phyloP scores from a whole-genome alignment of 306 rosid species.

The Prunus mongolica region DNA sequence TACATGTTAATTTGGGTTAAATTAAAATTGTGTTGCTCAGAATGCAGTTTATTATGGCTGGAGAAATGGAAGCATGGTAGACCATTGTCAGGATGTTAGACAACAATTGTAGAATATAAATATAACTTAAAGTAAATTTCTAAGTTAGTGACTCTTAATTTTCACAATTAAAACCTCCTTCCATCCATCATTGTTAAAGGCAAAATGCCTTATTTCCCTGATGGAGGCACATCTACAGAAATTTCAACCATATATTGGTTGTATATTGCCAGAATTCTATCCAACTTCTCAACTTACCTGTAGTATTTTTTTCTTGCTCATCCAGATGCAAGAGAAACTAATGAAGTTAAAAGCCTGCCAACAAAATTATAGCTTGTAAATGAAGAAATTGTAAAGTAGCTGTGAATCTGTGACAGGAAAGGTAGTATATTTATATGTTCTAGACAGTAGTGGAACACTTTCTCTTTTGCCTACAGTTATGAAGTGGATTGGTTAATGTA shows the following conservation, averaged over 20 bases:
- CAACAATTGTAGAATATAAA: not conserved
- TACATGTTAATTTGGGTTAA: not conserved
- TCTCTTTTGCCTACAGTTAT: not conserved
- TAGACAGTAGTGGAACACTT: not conserved
- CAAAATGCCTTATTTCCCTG: not conserved
- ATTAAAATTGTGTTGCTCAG: not conserved
- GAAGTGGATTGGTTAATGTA: not conserved
- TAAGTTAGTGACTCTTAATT: not conserved
- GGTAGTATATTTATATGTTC: not conserved
- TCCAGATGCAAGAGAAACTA: not conserved
- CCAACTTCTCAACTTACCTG: not conserved
- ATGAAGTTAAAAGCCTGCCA: not conserved
- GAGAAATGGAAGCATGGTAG: not conserved
- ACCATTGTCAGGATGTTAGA: not conserved
- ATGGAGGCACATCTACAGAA: not conserved
- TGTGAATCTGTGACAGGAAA: not conserved
- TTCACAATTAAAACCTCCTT: not conserved
- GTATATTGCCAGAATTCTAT: not conserved
- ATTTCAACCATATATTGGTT: no score
- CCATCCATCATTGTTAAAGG: not conserved
- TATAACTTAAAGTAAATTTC: not conserved
- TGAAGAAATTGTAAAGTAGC: not conserved
- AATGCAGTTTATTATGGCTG: not conserved
- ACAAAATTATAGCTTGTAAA: not conserved
- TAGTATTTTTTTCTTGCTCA: not conserved